Base-by-base conservation (phyloP, 2,329 filamentous ascomycete species). In the Alternaria consortialis region DNA sequence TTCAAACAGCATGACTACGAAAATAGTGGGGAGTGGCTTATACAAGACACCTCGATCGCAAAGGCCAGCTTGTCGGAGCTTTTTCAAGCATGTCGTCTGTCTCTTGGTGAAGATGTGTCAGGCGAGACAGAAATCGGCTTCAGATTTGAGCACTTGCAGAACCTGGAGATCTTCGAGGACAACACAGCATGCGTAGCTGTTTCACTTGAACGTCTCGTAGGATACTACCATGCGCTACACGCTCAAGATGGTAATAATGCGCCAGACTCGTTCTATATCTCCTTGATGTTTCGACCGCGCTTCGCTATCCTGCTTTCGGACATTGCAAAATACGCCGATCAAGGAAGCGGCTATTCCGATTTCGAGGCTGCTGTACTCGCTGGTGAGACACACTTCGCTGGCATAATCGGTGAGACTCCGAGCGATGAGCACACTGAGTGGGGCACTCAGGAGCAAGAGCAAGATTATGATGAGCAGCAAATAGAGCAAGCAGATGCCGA, bases 191-290 rank as follows among this genome's bases (percentile, higher is more conserved):
- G 70, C 48, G 69, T 72, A n/a, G 65, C 69, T 37, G 62, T 74
- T 23, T 68, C 64, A 8, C 56, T 77, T 50, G 65, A 83, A 46
- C 82, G 88, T 58, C 80, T 91, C 44, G 76, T 90, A 60, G 82
- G 86, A 53, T 74, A 90, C 46, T 89, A 89, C 69, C 76, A 88
- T 59, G 80, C 82, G 15, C 78, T 91, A 46, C 83, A 85, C 65
- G 81, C 81, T 32, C 88, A 90, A 69, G 88, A 90, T 71, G 86
- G 83, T 25, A 75, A 81, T 40, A 78, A 83, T 53, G 75, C 82
- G 23, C 82, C 84, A 2, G 82, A 85, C 32, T 84, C 87, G 15
- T 80, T 90, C n/a, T 86, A 87, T 67, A 79, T 90, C 56, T 82
- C 81, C 9, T 79, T 91, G 52, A 80, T 79, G 53, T 84, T 83